Percentiles rank a stretch among this genome's conserved stretches.
Evolutionary conservation across 495 filamentous ascomycete species (phyloP).

Genomic region (Aspergillus campestris): DNA sequence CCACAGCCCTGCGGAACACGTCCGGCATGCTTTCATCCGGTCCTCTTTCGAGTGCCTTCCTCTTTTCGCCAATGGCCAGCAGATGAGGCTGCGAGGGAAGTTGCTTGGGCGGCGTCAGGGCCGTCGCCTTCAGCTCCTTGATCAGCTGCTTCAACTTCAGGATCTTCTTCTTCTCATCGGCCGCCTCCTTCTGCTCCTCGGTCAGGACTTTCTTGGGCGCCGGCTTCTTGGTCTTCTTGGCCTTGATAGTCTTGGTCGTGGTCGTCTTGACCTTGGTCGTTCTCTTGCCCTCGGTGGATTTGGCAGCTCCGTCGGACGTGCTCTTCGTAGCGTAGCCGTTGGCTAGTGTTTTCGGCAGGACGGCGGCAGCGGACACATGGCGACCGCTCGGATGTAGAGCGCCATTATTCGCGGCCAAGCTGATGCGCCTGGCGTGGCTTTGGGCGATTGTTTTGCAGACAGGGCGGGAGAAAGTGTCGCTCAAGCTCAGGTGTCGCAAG

Average conservation of each 20-base stretch:
- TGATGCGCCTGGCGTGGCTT: constrained; percentile 21
- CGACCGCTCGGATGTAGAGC: constrained; percentile 3
- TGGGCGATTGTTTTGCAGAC: constrained; percentile 20
- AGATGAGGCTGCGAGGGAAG: not conserved
- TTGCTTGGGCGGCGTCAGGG: constrained; percentile 26
- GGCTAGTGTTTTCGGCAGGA: constrained; percentile 4
- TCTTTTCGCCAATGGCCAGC: constrained; percentile 17
- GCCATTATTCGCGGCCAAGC: constrained; percentile 11
- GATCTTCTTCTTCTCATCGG: constrained; percentile 5
- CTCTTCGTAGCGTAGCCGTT: constrained; percentile 22
- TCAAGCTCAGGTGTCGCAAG: constrained; percentile 21
- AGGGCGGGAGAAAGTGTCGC: constrained; percentile 17
- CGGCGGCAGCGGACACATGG: constrained; percentile 1
- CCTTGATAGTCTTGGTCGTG: constrained; percentile 11
- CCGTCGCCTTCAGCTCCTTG: constrained; percentile 23
- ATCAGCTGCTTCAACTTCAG: constrained; percentile 11
- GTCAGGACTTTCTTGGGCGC: constrained; percentile 17
- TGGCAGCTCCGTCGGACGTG: constrained; percentile 14
- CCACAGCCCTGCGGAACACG: constrained; percentile 10
- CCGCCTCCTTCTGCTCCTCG: constrained; percentile 20
- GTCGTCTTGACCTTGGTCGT: constrained; percentile 11
- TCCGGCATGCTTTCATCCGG: not conserved
- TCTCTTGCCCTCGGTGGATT: constrained; percentile 2
- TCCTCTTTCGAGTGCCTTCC: not conserved
- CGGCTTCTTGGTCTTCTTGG: constrained; percentile 14